Evolutionary conservation across 2,329 filamentous ascomycete species (phyloP).

Genomic region (Fusarium ramigenum): DNA sequence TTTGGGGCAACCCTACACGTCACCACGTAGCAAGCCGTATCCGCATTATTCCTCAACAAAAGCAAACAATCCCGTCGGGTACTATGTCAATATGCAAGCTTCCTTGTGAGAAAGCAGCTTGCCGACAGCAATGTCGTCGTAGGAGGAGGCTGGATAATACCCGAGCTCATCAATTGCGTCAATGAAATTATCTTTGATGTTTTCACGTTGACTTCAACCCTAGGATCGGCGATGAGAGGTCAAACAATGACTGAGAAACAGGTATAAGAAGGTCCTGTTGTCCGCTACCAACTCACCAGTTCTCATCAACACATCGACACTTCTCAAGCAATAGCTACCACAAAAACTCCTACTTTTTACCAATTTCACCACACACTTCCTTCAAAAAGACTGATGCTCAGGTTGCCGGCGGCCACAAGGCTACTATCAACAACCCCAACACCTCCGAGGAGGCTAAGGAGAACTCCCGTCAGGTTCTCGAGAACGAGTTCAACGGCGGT

Average conservation of each 20-base stretch:
- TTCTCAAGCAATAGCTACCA: background rate
- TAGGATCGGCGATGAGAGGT: background rate
- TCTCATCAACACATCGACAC: background rate
- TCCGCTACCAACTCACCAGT: background rate
- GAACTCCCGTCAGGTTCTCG: conserved; percentile 62
- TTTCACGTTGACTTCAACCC: background rate
- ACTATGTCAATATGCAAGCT: background rate
- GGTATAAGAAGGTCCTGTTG: conserved; percentile 28
- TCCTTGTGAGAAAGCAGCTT: background rate
- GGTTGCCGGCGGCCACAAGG: conserved; percentile 67
- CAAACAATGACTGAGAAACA: background rate
- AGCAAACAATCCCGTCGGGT: background rate
- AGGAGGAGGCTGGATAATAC: background rate
- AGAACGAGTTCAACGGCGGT: conserved; percentile 58
- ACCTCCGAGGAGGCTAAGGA: conserved; percentile 64
- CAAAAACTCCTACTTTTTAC: background rate
- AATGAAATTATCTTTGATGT: conserved; percentile 16
- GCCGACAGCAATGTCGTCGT: background rate
- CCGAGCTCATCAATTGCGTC: conserved; percentile 33
- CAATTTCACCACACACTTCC: conserved; percentile 5
- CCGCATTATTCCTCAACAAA: background rate
- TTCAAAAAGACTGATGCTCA: conserved; percentile 61
- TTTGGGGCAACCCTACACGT: conserved; percentile 1
- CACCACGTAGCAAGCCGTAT: conserved; percentile 9
- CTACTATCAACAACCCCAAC: conserved; percentile 65